Conservation (phyloP, 805 yeast species). For the Nakazawaea molendinolei region DNA sequence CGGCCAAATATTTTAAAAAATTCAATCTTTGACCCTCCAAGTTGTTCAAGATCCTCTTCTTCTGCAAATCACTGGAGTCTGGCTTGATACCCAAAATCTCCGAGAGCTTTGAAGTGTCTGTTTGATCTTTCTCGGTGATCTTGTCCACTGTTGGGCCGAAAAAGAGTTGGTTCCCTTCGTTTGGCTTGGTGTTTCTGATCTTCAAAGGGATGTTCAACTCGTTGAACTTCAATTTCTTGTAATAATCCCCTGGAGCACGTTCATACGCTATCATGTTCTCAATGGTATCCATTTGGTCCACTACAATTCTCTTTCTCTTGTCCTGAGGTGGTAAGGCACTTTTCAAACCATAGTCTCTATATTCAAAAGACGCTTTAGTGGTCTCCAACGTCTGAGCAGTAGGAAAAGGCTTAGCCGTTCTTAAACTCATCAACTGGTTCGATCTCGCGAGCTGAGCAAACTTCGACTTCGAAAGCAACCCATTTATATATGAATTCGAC, state of each 20-base stretch:
- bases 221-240: conserved; percentile 59
- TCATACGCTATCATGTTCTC: conserved; percentile 70
- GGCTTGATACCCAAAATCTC: conserved; percentile 24
- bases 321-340: conserved; percentile 58
- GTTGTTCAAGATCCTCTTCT: conserved; percentile 28
- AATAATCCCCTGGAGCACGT: conserved; percentile 49
- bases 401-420: conserved; percentile 34
- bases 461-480: conserved; percentile 18
- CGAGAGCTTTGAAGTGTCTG: conserved; percentile 20
- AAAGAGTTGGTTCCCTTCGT: conserved; percentile 17
- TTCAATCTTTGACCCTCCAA: conserved; percentile 43
- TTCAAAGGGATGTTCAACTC: conserved; percentile 54
- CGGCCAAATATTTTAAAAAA: conserved; percentile 48
- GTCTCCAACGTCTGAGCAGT: conserved; percentile 72
- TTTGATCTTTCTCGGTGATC: conserved; percentile 19
- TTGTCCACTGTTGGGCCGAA: conserved; percentile 5
- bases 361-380: conserved; percentile 51
- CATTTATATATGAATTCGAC: conserved; percentile 8
- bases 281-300: conserved; percentile 60
- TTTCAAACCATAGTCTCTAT: conserved; percentile 77
- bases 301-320: conserved; percentile 52
- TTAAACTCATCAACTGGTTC: conserved; percentile 20
- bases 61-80: conserved; percentile 23
- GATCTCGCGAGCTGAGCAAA: conserved; percentile 27
- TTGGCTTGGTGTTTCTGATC: conserved; percentile 15